phyloP scores from a whole-genome alignment of 2,329 filamentous ascomycete genomes.

The Pseudogymnoascus sp. region DNA sequence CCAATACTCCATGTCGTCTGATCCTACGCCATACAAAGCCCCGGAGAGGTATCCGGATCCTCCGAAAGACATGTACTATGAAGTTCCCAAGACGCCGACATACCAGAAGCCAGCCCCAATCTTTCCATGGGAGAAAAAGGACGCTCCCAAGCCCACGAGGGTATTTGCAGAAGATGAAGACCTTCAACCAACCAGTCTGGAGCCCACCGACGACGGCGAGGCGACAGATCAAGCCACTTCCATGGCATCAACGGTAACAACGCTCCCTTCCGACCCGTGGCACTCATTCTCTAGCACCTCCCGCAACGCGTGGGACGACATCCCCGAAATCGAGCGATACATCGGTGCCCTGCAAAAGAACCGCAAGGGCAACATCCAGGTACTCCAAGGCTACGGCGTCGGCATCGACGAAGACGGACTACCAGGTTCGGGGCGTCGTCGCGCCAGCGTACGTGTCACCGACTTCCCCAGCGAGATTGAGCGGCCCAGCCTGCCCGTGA shows the following conservation, averaged over 20 bases:
- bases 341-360: conserved; percentile 68
- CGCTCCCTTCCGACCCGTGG: conserved; percentile 56
- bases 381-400: conserved; percentile 28
- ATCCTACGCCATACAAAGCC: conserved; percentile 66
- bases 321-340: conserved; percentile 81
- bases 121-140: conserved; percentile 78
- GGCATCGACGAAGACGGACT: conserved; percentile 25
- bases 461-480: conserved; percentile 81
- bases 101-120: conserved; percentile 57
- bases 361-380: conserved; percentile 37
- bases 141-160: conserved; percentile 54
- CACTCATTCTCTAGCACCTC: conserved; percentile 48
- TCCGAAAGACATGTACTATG: conserved; percentile 81
- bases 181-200: conserved; percentile 18
- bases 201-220: neutral
- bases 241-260: conserved; percentile 40
- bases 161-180: conserved; percentile 54
- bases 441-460: conserved; percentile 60
- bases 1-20: conserved; percentile 76
- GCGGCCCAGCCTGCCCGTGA: conserved; percentile 81
- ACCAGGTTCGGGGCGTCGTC: conserved; percentile 21
- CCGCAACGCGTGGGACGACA: conserved; percentile 91
- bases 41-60: conserved; percentile 73
- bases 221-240: conserved; percentile 33
- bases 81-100: conserved; percentile 61